Evolutionary conservation across 768 basidiomycete species (phyloP), one percentile per base, ranked within the genome.

Genomic region (Gymnopilus dilepis): DNA sequence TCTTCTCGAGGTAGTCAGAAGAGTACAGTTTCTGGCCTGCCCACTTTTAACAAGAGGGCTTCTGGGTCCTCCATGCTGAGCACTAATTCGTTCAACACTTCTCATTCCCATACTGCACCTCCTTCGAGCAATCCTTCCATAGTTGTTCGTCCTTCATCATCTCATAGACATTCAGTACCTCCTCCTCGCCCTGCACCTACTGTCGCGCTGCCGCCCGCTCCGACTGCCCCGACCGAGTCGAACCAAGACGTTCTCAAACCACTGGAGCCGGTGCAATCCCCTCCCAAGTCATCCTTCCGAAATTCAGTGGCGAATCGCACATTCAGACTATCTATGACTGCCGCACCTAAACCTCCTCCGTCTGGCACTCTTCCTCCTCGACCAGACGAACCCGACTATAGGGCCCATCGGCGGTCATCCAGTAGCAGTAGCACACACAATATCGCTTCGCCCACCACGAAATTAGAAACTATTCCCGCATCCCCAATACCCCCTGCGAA

Each of bases 111-210:
- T 50, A 24, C 67, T 31, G 58, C 42, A 6, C 57, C 63, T n/a
- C 43, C 60, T 24, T 19, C 56, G 19, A 40, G 61, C 22, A 64
- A 62, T 40, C 54, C 34, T 30, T 56, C 64, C 37, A 31, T 66
- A 17, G 42, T 56, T 17, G 43, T 60, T 31, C 66, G 62, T 24
- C 38, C 66, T 30, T 21, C 63, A 15, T 40, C 61, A 22, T 60
- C 56, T 12, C 78, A 30, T 82, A 87, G 91, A 40, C 68, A 77
- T 19, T 91, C 89, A 3, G 82, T 90, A 72, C 90, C 91, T 3
- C 91, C 91, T 17, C 89, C 86, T 28, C 86, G 89, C 13, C 91
- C 91, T 30, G 84, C 88, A 4, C 90, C 92, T 0, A 88, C 82
- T 26, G 82, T 82, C 51, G 88, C 90, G 6, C 83, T 88, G 15